A percentile compares a stretch with the other conserved stretches of the same genome.
These are phyloP conservation scores for Nannizzia gypsea DNA, from an alignment of 2,329 filamentous ascomycete species.

Conservation along the genomic window DNA sequence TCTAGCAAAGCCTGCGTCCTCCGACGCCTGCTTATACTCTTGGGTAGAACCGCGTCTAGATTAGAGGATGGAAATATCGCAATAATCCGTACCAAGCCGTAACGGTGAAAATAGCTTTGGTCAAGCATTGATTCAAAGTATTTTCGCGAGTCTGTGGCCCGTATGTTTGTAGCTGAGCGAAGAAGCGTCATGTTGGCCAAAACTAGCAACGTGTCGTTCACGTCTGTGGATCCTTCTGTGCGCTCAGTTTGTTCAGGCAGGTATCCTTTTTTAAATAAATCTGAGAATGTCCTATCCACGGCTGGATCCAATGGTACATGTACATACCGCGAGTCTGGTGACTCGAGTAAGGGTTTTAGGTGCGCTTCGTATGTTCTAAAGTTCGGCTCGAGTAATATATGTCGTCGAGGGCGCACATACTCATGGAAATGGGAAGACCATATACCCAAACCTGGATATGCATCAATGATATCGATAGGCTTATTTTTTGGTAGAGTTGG, in stretches of 20 bases:
- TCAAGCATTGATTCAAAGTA: conserved; percentile 48
- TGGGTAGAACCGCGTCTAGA: conserved; percentile 49
- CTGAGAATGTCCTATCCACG: conserved; percentile 45
- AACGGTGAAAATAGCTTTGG: conserved; percentile 54
- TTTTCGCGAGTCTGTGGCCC: conserved; percentile 47
- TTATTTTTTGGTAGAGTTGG: conserved; percentile 55
- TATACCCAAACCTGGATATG: conserved; percentile 68
- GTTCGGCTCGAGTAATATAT: conserved; percentile 71
- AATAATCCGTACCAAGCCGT: conserved; percentile 69
- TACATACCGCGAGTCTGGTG: conserved; percentile 36
- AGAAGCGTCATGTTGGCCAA: conserved; percentile 53
- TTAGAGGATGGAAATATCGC: conserved; percentile 57
- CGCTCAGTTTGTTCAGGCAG: conserved; percentile 42
- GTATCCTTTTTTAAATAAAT: conserved; percentile 29
- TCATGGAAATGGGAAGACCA: conserved; percentile 70
- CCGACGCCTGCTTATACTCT: conserved; percentile 42
- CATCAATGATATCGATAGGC: conserved; percentile 75
- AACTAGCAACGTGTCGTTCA: conserved; percentile 64
- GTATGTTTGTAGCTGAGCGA: conserved; percentile 46
- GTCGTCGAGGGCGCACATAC: conserved; percentile 62
- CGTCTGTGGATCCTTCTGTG: conserved; percentile 30
- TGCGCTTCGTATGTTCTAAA: conserved; percentile 46
- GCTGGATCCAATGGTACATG: conserved; percentile 46
- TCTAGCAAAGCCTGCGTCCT: conserved; percentile 51
- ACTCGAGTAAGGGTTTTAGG: conserved; percentile 46